phyloP scores from a whole-genome alignment of 2,329 filamentous ascomycete genomes.

The Monosporascus ibericus region DNA sequence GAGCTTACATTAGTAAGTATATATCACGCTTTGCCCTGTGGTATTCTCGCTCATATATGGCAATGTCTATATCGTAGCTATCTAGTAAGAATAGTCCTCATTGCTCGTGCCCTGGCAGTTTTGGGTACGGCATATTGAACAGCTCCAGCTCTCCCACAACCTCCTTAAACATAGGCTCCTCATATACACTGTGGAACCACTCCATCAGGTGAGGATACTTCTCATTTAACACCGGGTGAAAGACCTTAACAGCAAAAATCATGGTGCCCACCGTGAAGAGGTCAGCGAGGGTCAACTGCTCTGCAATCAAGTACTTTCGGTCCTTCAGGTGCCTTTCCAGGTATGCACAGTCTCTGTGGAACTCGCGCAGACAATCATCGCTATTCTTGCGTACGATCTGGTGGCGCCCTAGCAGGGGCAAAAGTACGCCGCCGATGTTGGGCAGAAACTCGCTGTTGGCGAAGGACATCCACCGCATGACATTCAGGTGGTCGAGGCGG shows the following conservation, averaged over 20 bases:
- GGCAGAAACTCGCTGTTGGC: constrained; percentile 8
- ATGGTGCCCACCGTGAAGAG: constrained; percentile 6
- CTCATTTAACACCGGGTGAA: constrained; percentile 4
- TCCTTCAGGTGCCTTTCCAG: constrained; percentile 8
- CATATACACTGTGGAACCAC: constrained; percentile 9
- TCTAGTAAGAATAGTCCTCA: too few species aligned
- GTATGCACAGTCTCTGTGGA: constrained; percentile 3
- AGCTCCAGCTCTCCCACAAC: constrained; percentile 1
- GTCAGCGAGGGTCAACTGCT: constrained; percentile 7
- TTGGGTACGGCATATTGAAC: too few species aligned
- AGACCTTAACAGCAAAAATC: constrained; percentile 4
- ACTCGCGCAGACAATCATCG: constrained; percentile 4
- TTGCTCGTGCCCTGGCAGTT: too few species aligned
- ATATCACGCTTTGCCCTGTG: too few species aligned
- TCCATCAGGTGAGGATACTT: constrained; percentile 3
- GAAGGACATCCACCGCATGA: constrained; percentile 14
- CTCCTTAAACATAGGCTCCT: constrained; percentile 4
- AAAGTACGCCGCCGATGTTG: constrained; percentile 5
- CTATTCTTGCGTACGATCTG: constrained; percentile 1
- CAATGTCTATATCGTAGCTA: too few species aligned
- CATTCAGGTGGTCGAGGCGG: constrained; percentile 4
- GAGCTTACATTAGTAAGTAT: too few species aligned
- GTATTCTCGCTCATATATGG: too few species aligned
- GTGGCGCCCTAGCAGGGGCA: constrained; percentile 7
- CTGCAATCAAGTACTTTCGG: constrained; percentile 6